Evolutionary conservation across 2,329 filamentous ascomycete species (phyloP).

Genomic region (Colletotrichum sp.): DNA sequence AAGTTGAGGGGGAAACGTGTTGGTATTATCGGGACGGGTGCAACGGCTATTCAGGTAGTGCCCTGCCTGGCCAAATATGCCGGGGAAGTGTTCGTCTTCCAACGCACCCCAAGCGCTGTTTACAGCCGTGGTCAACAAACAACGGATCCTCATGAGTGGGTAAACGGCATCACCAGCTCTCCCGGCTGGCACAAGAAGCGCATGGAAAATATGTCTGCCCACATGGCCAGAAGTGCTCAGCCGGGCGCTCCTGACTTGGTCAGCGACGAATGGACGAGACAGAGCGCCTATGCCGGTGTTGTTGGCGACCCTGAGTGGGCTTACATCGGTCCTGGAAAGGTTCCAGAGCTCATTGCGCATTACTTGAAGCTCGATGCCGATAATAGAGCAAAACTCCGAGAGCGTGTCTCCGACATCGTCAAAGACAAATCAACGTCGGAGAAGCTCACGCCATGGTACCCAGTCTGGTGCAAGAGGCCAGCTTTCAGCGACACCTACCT

Average conservation of each 20-base stretch:
- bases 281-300: constrained; percentile 42
- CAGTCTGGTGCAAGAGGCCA: constrained; percentile 67
- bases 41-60: constrained; percentile 50
- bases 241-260: constrained; percentile 43
- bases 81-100: constrained; percentile 58
- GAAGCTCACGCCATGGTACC: constrained; percentile 64
- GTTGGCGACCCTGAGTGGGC: constrained; percentile 29
- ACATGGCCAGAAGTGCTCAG: constrained; percentile 32
- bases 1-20: constrained; percentile 52
- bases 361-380: constrained; percentile 46
- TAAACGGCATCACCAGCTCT: constrained; percentile 32
- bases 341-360: constrained; percentile 35
- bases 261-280: constrained; percentile 52
- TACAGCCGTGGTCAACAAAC: constrained; percentile 40
- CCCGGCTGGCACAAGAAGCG: constrained; percentile 56
- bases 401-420: constrained; percentile 54
- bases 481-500: constrained; percentile 67
- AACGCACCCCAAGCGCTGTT: constrained; percentile 55
- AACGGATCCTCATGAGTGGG: constrained; percentile 48
- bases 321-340: constrained; percentile 16
- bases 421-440: constrained; percentile 54
- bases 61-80: constrained; percentile 52
- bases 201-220: constrained; percentile 42
- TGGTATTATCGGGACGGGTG: constrained; percentile 55
- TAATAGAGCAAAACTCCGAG: constrained; percentile 47